phyloP scores from a whole-genome alignment of 2,329 filamentous ascomycete species.

The Ambrosiella beaveri region DNA sequence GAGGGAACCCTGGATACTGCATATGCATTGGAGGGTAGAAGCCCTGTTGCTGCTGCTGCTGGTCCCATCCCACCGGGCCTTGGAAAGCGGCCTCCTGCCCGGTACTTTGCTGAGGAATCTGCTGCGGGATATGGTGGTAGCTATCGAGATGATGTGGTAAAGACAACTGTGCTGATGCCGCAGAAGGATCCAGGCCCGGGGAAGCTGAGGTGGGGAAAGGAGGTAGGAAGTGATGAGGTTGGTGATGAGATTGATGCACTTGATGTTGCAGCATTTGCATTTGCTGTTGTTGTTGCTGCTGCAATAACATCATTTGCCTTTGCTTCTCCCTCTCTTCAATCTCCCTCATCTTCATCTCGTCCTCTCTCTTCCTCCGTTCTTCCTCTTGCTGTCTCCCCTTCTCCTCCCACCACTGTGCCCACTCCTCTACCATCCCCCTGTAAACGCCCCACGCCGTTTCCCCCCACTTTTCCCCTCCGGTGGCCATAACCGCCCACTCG shows the following conservation, averaged over 20 bases:
- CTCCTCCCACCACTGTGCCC: not conserved
- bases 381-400: not conserved
- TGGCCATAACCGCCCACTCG: constrained; percentile 1
- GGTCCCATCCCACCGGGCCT: too few species aligned
- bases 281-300: not conserved
- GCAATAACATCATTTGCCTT: not conserved
- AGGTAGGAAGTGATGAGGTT: too few species aligned
- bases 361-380: not conserved
- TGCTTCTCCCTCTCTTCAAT: not conserved
- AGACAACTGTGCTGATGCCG: too few species aligned
- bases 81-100: too few species aligned
- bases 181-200: too few species aligned
- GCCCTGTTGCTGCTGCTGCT: too few species aligned
- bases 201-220: too few species aligned
- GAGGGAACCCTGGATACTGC: too few species aligned
- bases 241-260: not conserved
- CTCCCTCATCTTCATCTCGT: not conserved
- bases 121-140: too few species aligned
- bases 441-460: not conserved
- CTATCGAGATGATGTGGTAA: too few species aligned
- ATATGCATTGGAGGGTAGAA: too few species aligned
- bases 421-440: not conserved
- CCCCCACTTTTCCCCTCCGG: constrained; percentile 1
- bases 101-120: too few species aligned
- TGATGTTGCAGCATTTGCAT: not conserved